These are phyloP conservation scores for Xylaria sp. DNA, from an alignment of 2,329 filamentous ascomycete genomes.

Conservation along the genomic window DNA sequence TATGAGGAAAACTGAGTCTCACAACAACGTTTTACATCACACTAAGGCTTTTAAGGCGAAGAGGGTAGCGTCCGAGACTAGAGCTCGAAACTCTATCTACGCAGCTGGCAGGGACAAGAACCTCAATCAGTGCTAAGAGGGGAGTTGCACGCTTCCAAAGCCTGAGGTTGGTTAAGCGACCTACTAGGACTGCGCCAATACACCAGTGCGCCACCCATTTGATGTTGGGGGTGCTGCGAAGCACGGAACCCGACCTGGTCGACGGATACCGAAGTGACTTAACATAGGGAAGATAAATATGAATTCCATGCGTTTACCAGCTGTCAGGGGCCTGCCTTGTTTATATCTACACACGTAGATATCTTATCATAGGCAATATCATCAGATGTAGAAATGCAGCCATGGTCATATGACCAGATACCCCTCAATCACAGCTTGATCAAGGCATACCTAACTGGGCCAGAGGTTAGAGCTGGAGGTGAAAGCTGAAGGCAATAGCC, in stretches of 20 bases:
- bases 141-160: neutral
- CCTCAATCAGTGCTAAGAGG: neutral
- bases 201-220: neutral
- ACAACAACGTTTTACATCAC: neutral
- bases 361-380: neutral
- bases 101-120: neutral
- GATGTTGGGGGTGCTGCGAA: neutral
- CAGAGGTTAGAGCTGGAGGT: neutral
- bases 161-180: neutral
- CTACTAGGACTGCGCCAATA: neutral
- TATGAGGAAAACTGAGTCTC: neutral
- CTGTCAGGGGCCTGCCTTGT: neutral
- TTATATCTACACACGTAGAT: neutral
- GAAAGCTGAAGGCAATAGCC: constrained; percentile 10
- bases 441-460: neutral
- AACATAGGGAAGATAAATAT: neutral
- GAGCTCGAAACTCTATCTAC: neutral
- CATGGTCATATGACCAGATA: neutral
- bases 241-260: neutral
- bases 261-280: neutral
- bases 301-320: neutral
- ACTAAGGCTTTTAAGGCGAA: neutral
- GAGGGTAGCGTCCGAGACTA: neutral
- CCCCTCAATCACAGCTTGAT: neutral
- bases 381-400: neutral